phyloP scores from a whole-genome alignment of 768 basidiomycete species.

The Leccinum imitatum region DNA sequence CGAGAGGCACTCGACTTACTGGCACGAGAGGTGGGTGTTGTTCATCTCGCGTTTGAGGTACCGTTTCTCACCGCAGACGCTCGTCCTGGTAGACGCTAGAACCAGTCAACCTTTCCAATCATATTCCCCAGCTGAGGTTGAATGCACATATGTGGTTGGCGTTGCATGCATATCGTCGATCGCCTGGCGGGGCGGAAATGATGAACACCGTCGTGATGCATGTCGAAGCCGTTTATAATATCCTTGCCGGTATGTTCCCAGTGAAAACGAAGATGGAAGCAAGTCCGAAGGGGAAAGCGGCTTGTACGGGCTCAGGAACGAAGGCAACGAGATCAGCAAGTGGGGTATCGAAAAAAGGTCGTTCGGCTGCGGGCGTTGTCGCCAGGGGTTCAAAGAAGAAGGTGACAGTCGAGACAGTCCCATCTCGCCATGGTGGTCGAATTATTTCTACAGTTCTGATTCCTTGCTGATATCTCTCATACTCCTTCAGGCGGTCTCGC shows the following conservation, averaged over 20 bases:
- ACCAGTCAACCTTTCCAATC: constrained; percentile 30
- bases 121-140: constrained; percentile 49
- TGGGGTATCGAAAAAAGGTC: constrained; percentile 40
- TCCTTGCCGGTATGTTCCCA: constrained; percentile 42
- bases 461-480: neutral
- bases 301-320: constrained; percentile 17
- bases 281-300: constrained; percentile 24
- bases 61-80: neutral
- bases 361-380: neutral
- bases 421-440: constrained; percentile 41
- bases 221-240: constrained; percentile 50
- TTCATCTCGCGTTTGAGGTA: neutral
- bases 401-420: constrained; percentile 35
- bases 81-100: constrained; percentile 27
- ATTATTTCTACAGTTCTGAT: neutral
- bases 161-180: constrained; percentile 63
- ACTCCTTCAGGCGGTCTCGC: constrained; percentile 20
- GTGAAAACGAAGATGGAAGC: constrained; percentile 15
- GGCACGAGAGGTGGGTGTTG: constrained; percentile 38
- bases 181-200: constrained; percentile 39
- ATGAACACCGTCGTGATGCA: constrained; percentile 48
- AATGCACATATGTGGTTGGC: constrained; percentile 66
- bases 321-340: constrained; percentile 11
- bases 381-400: constrained; percentile 17
- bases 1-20: constrained; percentile 44